A percentile compares a stretch with the other conserved stretches of the same genome.
These are phyloP conservation scores for Galerina marginata DNA, from an alignment of 768 basidiomycete genomes.

Conservation along the genomic window DNA sequence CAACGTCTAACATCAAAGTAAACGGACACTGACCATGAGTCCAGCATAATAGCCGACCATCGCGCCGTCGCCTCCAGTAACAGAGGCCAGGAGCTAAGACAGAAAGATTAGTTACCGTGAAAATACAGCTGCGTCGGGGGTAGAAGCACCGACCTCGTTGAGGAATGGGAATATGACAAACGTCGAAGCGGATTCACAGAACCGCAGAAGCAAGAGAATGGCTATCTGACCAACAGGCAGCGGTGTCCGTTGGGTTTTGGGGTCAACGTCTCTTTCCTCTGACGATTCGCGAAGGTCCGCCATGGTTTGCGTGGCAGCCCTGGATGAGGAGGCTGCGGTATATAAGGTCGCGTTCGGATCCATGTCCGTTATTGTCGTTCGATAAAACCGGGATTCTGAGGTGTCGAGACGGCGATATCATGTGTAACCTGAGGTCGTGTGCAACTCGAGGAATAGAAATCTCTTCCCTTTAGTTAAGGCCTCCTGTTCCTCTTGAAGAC, in stretches of 20 bases:
- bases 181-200: slow-evolving; percentile 64
- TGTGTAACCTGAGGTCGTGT: not conserved
- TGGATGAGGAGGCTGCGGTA: not conserved
- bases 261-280: not conserved
- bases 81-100: slow-evolving; percentile 32
- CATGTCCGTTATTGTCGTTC: not conserved
- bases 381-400: slow-evolving; percentile 2
- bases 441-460: not conserved
- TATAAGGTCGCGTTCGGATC: not conserved
- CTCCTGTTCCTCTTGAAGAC: not conserved
- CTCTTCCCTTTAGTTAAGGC: not conserved
- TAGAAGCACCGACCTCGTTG: slow-evolving; percentile 40
- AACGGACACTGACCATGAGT: slow-evolving; percentile 48
- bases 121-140: slow-evolving; percentile 28
- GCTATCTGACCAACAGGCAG: slow-evolving; percentile 60
- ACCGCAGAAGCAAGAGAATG: slow-evolving; percentile 61
- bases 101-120: slow-evolving; percentile 33
- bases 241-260: slow-evolving; percentile 38
- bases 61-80: slow-evolving; percentile 56
- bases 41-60: slow-evolving; percentile 71
- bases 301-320: not conserved
- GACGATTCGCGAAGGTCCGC: not conserved
- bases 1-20: not conserved
- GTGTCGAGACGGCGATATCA: slow-evolving; percentile 1
- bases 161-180: slow-evolving; percentile 60